These are phyloP conservation scores for Backusella liffmaniae DNA, from an alignment of 192 early-diverging fungal genomes.

Conservation along the genomic window DNA sequence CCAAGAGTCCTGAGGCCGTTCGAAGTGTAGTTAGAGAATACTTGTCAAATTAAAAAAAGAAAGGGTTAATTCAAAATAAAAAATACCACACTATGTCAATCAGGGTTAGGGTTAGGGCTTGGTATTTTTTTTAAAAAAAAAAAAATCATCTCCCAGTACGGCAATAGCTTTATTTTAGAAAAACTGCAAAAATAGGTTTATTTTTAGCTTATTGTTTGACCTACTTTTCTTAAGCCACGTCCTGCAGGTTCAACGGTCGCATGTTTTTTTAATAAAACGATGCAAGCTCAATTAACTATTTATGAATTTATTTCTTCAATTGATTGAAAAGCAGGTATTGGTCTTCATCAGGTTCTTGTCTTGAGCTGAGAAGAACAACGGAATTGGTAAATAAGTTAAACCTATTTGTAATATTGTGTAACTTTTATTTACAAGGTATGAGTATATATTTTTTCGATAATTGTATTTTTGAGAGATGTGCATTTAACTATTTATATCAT, in stretches of 20 bases:
- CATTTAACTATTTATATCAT: neutral
- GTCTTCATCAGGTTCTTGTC: neutral
- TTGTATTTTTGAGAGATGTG: conserved; percentile 7
- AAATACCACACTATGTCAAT: too few species aligned
- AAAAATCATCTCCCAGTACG: neutral
- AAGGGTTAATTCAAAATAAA: neutral
- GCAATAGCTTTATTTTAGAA: neutral
- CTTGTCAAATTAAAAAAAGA: conserved; percentile 11
- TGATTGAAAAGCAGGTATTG: neutral
- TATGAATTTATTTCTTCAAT: neutral
- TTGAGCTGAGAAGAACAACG: neutral
- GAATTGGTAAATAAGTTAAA: neutral
- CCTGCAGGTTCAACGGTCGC: neutral
- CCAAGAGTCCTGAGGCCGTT: conserved; percentile 13
- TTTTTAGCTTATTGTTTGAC: neutral
- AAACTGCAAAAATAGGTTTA: neutral
- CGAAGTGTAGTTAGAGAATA: conserved; percentile 15
- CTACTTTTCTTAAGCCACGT: neutral
- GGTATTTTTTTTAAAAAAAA: too few species aligned
- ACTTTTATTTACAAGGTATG: neutral
- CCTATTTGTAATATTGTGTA: neutral
- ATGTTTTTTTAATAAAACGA: neutral
- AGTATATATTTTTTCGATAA: neutral
- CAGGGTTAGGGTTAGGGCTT: neutral
- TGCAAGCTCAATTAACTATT: too few species aligned